Conservation (phyloP, 257 asterid species). For the Petrea volubilis region DNA sequence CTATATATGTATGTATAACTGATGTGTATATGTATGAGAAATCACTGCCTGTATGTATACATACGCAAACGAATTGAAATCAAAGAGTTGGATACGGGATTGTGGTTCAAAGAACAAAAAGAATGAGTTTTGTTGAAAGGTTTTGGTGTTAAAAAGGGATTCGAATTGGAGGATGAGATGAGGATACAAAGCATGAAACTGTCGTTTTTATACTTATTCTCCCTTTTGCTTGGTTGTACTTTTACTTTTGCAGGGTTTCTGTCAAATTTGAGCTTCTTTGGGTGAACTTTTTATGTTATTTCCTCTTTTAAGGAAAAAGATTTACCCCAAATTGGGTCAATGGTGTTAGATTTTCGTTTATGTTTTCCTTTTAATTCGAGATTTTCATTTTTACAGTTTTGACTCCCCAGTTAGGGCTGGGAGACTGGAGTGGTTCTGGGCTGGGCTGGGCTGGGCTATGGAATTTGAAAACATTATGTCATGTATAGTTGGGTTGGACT, state of each 20-base stretch:
- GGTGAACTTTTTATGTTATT: not conserved
- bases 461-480: too few species aligned
- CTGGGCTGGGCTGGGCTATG: too few species aligned
- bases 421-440: too few species aligned
- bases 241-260: constrained; percentile 5
- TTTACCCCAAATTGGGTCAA: too few species aligned
- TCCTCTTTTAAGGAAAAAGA: too few species aligned
- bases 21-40: not conserved
- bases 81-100: not conserved
- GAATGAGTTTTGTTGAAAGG: not conserved
- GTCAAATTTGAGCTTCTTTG: not conserved
- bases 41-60: not conserved
- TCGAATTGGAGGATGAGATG: constrained; percentile 3
- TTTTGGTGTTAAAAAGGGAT: not conserved
- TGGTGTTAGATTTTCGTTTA: too few species aligned
- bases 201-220: constrained; percentile 6
- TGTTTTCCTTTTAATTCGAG: too few species aligned
- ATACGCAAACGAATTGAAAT: not conserved
- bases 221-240: not conserved
- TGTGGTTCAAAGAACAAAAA: not conserved
- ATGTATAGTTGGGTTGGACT: too few species aligned
- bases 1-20: not conserved
- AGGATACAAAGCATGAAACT: not conserved
- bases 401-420: too few species aligned
- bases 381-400: too few species aligned